Conservation (phyloP, 768 basidiomycete species). For the Amylocystis lapponica region DNA sequence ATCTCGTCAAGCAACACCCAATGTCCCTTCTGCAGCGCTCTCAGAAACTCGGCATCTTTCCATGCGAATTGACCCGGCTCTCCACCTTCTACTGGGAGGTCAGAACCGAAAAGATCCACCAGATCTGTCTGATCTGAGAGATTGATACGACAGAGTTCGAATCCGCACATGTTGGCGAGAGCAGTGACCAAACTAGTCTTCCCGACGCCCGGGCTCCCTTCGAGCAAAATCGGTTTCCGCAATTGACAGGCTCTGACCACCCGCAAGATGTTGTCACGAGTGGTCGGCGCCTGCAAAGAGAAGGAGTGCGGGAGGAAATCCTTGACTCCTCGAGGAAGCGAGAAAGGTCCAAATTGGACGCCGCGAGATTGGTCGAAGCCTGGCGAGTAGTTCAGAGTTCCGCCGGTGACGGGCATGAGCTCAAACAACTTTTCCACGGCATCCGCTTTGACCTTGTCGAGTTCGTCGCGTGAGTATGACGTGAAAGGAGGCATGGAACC, state of each 20-base stretch:
- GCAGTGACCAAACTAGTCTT: conserved; percentile 93
- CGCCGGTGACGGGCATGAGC: conserved; percentile 42
- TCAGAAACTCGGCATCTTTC: conserved; percentile 95
- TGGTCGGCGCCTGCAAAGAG: conserved; percentile 86
- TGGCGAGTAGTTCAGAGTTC: not conserved
- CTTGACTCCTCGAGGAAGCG: conserved; percentile 53
- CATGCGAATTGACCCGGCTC: conserved; percentile 90
- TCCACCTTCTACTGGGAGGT: conserved; percentile 91
- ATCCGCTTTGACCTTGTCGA: conserved; percentile 57
- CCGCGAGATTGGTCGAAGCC: conserved; percentile 5
- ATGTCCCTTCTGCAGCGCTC: conserved; percentile 88
- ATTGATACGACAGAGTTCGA: conserved; percentile 87
- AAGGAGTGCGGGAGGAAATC: conserved; percentile 41
- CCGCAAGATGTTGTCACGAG: conserved; percentile 80
- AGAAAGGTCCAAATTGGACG: conserved; percentile 70
- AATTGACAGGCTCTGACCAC: conserved; percentile 88
- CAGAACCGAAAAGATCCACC: conserved; percentile 92
- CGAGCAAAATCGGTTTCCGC: conserved; percentile 85
- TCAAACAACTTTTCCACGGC: conserved; percentile 49
- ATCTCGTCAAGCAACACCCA: conserved; percentile 99
- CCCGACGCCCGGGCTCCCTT: conserved; percentile 97
- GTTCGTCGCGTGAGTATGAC: conserved; percentile 50
- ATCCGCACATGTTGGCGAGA: conserved; percentile 73
- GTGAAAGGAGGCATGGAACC: conserved; percentile 71
- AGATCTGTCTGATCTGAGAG: conserved; percentile 97